Evolutionary conservation across 2,329 filamentous ascomycete genomes (phyloP).

Genomic region (Ampelomyces quisqualis): DNA sequence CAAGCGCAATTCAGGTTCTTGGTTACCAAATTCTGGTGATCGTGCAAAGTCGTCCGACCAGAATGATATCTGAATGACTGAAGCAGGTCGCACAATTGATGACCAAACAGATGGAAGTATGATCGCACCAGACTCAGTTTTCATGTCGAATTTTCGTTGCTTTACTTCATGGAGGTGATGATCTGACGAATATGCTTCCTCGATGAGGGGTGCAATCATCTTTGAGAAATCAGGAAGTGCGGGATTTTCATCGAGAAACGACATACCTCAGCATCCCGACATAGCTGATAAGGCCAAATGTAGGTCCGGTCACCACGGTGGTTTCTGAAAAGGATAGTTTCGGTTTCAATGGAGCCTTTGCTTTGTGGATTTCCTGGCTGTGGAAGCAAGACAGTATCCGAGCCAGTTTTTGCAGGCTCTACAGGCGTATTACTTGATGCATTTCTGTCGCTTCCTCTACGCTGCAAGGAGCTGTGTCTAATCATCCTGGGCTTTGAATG

Average conservation of each 20-base stretch:
- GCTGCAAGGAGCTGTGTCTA: no score
- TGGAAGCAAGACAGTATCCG: no score
- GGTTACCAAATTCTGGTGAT: neutral
- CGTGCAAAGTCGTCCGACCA: neutral
- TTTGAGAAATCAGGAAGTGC: constrained; percentile 3
- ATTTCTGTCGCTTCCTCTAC: no score
- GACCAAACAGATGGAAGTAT: constrained; percentile 26
- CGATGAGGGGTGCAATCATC: constrained; percentile 13
- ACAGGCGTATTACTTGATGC: no score
- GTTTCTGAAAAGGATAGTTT: constrained; percentile 1
- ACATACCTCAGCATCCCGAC: constrained; percentile 1
- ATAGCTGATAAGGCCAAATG: constrained; percentile 1
- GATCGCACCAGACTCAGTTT: constrained; percentile 7
- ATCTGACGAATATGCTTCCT: constrained; percentile 13
- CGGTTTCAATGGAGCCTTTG: no score
- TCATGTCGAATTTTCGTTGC: constrained; percentile 16
- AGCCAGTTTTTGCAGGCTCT: no score
- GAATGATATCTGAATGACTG: constrained; percentile 9
- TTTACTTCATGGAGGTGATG: constrained; percentile 8
- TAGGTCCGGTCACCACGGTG: neutral
- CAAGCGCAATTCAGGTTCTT: neutral
- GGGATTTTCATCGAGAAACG: no score
- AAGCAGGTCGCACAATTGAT: constrained; percentile 10
- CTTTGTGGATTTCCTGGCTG: no score
- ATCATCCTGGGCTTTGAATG: no score